Base-by-base conservation (phyloP, 208 protist genomes). In the Leishmania tarentolae region DNA sequence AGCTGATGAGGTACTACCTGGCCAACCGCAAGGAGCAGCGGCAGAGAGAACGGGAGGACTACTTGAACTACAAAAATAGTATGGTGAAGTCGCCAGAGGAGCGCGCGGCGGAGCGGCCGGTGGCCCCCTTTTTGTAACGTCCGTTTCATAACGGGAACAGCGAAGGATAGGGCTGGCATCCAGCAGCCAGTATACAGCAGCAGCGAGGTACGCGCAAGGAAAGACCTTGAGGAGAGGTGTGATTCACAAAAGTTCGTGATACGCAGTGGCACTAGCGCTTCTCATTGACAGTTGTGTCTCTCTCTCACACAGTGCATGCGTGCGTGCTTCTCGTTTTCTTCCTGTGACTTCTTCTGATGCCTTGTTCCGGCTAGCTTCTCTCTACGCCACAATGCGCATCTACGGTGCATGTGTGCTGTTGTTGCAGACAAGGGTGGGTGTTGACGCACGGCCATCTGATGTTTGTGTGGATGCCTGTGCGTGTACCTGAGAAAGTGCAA, bases 1-100 rank as follows among this genome's bases (percentile, higher is more conserved):
- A 95, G n/a, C 75, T 97, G 56, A 96, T 96, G 92, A 82, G 83
- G 52, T 98, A 98, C 83, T 98, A 96, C 89, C 71, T 98, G 71
- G 90, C 90, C 17, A 96, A 98, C 78, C 91, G 95, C n/a, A 96
- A 96, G 80, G 87, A 92, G 69, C 81, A 87, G 79, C 78, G 66
- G 2, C 80, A 88, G 40, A 31, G 93, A 8, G 87, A 89, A 72
- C 84, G 93, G 37, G 92, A 96, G 81, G 83, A 94, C 46, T 97
- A 98, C 70, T 69, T 98, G 50, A 94, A 91, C 80, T 98, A 98
- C 82, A 80, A 94, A 81, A 98, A 98, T 85, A 93, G 91, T 66
- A 92, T 98, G 85, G 85, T 95, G 44, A 93, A 94, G 84, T 85
- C 92, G 21, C 84, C 89, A n/a, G 93, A 95, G 66, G 90, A 97